Evolutionary conservation across 192 early-diverging fungal species (phyloP).

Genomic region (Coemansia sp.): DNA sequence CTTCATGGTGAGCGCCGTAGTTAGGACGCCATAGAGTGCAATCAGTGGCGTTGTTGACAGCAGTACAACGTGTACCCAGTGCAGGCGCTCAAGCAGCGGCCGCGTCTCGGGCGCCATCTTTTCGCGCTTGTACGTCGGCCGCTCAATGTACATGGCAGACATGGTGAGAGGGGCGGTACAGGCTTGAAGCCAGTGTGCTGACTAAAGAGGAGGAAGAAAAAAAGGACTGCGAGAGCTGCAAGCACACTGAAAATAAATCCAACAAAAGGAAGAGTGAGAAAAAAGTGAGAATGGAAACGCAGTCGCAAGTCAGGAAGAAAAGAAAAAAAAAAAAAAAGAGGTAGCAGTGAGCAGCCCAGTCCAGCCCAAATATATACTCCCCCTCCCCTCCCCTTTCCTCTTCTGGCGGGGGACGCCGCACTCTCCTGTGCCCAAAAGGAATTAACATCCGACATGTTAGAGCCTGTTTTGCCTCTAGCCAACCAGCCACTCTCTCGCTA

Average conservation of each 20-base stretch:
- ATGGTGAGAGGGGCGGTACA: constrained; percentile 8
- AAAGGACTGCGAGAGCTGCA: background rate
- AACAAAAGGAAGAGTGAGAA: background rate
- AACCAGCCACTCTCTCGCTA: background rate
- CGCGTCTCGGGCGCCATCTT: constrained; percentile 42
- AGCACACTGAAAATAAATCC: background rate
- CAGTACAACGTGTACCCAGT: constrained; percentile 69
- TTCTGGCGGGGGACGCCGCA: background rate
- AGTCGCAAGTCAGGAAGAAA: background rate
- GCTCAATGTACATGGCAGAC: constrained; percentile 40
- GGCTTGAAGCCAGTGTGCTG: background rate
- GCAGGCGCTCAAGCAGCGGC: constrained; percentile 53
- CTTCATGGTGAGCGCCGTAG: constrained; percentile 63
- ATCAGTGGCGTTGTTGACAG: constrained; percentile 72
- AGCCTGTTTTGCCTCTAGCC: background rate
- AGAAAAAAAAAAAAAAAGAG: constrained; percentile 11
- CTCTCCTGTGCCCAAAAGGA: background rate
- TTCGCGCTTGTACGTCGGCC: constrained; percentile 48
- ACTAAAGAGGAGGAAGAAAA: background rate
- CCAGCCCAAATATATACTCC: background rate
- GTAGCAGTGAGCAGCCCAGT: background rate
- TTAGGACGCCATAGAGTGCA: constrained; percentile 75
- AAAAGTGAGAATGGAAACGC: background rate
- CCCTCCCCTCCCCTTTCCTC: background rate
- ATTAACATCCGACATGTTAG: background rate